These are phyloP conservation scores for Knoxia roxburghii DNA, from an alignment of 257 asterid species.

Conservation along the genomic window DNA sequence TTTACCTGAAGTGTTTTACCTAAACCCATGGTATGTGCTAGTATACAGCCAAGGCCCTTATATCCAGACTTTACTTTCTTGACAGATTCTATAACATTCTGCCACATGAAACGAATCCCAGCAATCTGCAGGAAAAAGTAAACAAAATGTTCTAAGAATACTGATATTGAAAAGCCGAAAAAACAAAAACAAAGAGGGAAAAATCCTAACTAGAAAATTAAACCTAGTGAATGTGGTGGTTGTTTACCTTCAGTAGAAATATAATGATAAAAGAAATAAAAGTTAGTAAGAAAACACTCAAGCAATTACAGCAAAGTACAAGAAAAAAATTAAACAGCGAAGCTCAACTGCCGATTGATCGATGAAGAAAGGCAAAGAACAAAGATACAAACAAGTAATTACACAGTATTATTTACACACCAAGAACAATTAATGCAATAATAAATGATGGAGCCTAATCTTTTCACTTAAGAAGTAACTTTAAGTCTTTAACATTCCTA, in stretches of 20 bases:
- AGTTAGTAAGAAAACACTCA: neutral
- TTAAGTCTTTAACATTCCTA: neutral
- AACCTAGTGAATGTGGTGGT: neutral
- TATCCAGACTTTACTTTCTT: constrained; percentile 80
- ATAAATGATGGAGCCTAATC: neutral
- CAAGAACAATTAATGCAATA: neutral
- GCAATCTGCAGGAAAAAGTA: constrained; percentile 48
- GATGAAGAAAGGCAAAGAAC: neutral
- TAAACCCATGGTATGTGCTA: constrained; percentile 99
- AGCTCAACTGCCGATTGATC: neutral
- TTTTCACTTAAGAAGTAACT: neutral
- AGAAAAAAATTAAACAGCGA: neutral
- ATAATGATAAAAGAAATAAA: neutral
- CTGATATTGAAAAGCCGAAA: neutral
- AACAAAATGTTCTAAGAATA: neutral
- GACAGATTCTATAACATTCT: constrained; percentile 79
- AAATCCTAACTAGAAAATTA: neutral
- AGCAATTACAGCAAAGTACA: neutral
- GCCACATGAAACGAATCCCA: constrained; percentile 97
- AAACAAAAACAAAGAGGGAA: neutral
- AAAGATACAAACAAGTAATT: neutral
- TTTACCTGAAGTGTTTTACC: constrained; percentile 97
- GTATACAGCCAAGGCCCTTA: constrained; percentile 97
- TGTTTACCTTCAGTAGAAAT: neutral
- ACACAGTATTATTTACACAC: neutral